These are phyloP conservation scores for Saccharomyces hybrid DNA, from an alignment of 1,139 yeast genomes.

Conservation along the genomic window DNA sequence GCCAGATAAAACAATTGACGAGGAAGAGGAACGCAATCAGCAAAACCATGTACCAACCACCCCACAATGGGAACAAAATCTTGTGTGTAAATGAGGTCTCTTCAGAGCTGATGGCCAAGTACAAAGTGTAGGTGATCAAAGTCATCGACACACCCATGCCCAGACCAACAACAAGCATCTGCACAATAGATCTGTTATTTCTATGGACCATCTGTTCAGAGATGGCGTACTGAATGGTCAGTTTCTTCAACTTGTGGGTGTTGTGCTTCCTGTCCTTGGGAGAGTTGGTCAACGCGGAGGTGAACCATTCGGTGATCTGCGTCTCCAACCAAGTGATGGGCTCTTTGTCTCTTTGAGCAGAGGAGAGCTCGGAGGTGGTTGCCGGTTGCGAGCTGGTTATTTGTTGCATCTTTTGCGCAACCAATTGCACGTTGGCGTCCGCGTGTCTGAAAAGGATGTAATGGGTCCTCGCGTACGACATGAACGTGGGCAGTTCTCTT, in stretches of 20 bases:
- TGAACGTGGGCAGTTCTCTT: conserved; percentile 44
- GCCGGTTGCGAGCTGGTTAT: conserved; percentile 7
- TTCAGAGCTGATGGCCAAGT: conserved; percentile 29
- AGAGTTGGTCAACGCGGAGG: conserved; percentile 45
- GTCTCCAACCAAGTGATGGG: conserved; percentile 43
- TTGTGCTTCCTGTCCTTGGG: conserved; percentile 31
- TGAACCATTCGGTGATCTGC: conserved; percentile 68
- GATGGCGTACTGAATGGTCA: conserved; percentile 29
- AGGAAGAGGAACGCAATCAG: conserved; percentile 58
- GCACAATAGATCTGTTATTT: conserved; percentile 29
- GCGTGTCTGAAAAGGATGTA: conserved; percentile 27
- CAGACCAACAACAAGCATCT: conserved; percentile 53
- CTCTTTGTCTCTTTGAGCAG: conserved; percentile 16
- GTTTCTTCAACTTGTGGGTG: conserved; percentile 24
- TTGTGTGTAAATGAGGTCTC: conserved; percentile 36
- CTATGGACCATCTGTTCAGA: conserved; percentile 31
- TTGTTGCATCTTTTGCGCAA: conserved; percentile 22
- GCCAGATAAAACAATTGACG: conserved; percentile 67
- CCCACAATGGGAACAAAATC: conserved; percentile 80
- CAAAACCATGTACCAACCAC: conserved; percentile 67
- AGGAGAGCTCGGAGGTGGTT: not conserved
- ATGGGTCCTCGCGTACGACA: conserved; percentile 37
- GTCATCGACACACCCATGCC: conserved; percentile 68
- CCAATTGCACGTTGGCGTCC: conserved; percentile 20
- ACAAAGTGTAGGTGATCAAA: conserved; percentile 32